These are phyloP conservation scores for Thelonectria rubi DNA, from an alignment of 2,329 filamentous ascomycete species.

Conservation along the genomic window DNA sequence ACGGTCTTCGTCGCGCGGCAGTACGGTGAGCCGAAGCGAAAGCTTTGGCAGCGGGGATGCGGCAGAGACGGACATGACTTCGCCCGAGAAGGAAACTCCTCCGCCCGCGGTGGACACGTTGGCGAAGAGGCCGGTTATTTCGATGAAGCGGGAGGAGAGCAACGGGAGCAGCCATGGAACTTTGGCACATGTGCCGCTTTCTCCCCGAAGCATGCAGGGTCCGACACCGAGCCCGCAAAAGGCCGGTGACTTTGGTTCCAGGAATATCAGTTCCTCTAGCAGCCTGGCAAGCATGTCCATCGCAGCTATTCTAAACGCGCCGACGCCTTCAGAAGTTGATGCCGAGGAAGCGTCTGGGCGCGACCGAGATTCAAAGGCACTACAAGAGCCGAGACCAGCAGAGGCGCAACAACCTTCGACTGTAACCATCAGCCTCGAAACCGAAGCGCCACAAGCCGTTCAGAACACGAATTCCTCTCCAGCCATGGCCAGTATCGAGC, in stretches of 20 bases:
- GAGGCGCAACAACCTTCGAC: background rate
- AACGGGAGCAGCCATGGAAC: conserved; percentile 17
- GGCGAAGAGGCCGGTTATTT: conserved; percentile 22
- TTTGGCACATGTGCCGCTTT: conserved; percentile 36
- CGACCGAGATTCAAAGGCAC: background rate
- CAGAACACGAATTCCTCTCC: no score
- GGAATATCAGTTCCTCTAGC: conserved; percentile 22
- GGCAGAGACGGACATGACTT: conserved; percentile 57
- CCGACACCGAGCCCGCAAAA: conserved; percentile 35
- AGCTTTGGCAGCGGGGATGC: conserved; percentile 43
- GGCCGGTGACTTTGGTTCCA: background rate
- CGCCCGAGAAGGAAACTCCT: conserved; percentile 59
- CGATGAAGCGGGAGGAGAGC: conserved; percentile 20
- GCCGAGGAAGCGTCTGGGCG: conserved; percentile 24
- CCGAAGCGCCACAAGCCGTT: no score
- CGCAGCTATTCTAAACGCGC: conserved; percentile 45
- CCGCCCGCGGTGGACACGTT: conserved; percentile 48
- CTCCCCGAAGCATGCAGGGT: conserved; percentile 44
- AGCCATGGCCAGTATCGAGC: no score
- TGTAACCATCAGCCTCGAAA: no score
- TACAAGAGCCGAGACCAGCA: background rate
- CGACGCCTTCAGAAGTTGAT: conserved; percentile 32
- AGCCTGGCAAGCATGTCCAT: conserved; percentile 46
- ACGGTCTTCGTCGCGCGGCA: conserved; percentile 48
- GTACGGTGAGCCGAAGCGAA: conserved; percentile 47